Base-by-base conservation (phyloP, 2,329 filamentous ascomycete species). In the Calonectria pteridis region DNA sequence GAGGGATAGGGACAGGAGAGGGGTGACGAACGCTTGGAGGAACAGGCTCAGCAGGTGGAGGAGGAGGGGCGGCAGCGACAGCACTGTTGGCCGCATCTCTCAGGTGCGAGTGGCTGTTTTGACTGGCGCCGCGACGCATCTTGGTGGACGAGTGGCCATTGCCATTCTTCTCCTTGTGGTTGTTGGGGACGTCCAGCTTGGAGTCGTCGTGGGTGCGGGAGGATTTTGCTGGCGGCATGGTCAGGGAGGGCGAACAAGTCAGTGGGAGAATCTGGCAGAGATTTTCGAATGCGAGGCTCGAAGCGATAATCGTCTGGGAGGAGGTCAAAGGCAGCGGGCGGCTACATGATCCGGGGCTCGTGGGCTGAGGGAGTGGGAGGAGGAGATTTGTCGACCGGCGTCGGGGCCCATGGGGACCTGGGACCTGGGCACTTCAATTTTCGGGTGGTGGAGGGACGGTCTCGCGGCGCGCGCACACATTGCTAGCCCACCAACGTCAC, bases 81-180 rank as follows among this genome's bases (percentile, higher is more conserved):
- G 83, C 79, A 64, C 84, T 86, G 74, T 84, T 87, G 74, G 84
- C 83, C 58, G 84, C 84, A 62, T 90, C 88, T 79, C 86, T 86
- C 66, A 86, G 81, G 49, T 88, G 83, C 37, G 83, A 87, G 23
- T 87, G 85, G 51, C 87, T 89, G 16, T 86, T 86, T 69, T 88
- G 88, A 81, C 88, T 91, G 69, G 87, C 89, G 20, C 87, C 87
- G 46, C 90, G 87, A 67, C 89, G 89, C 83, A 90, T 86, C 82
- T 92, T 92, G 73, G 88, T 86, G 68, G 88, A 88, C 20, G 86
- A 80, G 68, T 86, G 83, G 20, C 85, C 85, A 70, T 82, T 81
- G 66, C 84, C 84, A 73, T 83, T 85, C 81, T 88, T 89, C 73
- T 89, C 86, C 78, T 89, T 88, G n/a, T 79, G 59, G 71, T 80